These are phyloP conservation scores for Dissoconium aciculare DNA, from an alignment of 2,329 filamentous ascomycete species.

Conservation along the genomic window DNA sequence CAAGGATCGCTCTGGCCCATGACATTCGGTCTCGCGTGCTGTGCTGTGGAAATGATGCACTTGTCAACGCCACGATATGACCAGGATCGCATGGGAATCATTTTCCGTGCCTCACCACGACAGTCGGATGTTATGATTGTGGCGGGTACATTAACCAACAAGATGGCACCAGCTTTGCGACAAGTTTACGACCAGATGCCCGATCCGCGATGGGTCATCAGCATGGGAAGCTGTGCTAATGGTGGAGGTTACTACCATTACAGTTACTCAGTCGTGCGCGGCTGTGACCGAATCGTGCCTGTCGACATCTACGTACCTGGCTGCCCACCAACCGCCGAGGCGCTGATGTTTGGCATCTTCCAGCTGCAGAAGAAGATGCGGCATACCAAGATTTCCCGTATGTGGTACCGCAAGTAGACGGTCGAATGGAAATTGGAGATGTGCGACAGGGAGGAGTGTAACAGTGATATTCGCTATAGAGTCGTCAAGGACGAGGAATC, in stretches of 20 bases:
- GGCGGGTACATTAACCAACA: constrained; percentile 83
- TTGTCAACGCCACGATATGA: constrained; percentile 78
- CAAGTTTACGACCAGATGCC: constrained; percentile 93
- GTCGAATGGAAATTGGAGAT: too few species aligned
- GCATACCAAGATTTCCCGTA: constrained; percentile 36
- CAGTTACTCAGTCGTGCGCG: constrained; percentile 60
- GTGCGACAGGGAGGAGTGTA: too few species aligned
- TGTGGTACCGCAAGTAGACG: constrained; percentile 41
- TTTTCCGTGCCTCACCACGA: constrained; percentile 75
- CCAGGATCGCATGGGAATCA: constrained; percentile 75
- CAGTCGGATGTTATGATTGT: constrained; percentile 92
- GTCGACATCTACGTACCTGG: constrained; percentile 71
- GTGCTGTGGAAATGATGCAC: constrained; percentile 87
- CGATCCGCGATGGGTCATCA: constrained; percentile 70
- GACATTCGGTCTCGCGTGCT: constrained; percentile 79
- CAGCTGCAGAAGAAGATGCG: constrained; percentile 66
- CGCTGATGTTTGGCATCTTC: constrained; percentile 49
- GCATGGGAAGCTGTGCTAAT: constrained; percentile 74
- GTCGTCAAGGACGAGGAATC: too few species aligned
- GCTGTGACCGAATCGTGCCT: constrained; percentile 61
- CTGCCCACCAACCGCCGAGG: constrained; percentile 43
- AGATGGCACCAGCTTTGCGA: constrained; percentile 78
- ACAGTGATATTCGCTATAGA: too few species aligned
- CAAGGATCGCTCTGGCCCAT: constrained; percentile 79
- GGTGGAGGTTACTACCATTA: constrained; percentile 76